Percentiles rank a stretch among this genome's conserved stretches.
These are phyloP conservation scores for Aspergillus sp. DNA, from an alignment of 2,329 filamentous ascomycete species.

Conservation along the genomic window DNA sequence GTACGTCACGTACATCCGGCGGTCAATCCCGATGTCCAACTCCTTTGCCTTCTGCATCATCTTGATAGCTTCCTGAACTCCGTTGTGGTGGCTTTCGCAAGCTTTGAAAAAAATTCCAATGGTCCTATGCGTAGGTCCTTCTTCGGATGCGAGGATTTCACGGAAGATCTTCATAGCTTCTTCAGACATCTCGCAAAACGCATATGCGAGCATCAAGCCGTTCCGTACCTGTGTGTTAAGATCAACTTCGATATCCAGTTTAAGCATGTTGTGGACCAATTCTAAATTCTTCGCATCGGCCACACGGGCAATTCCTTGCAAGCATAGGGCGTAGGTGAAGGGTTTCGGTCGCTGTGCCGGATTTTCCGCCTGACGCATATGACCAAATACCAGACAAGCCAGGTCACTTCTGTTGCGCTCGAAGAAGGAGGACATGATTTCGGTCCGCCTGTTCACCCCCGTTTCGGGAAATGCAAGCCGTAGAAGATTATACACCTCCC, in stretches of 20 bases:
- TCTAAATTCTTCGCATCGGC: slow-evolving; percentile 59
- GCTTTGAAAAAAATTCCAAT: slow-evolving; percentile 74
- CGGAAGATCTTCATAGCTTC: slow-evolving; percentile 74
- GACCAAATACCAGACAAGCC: slow-evolving; percentile 77
- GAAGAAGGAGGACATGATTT: slow-evolving; percentile 79
- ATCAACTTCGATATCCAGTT: slow-evolving; percentile 78
- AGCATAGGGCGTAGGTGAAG: slow-evolving; percentile 69
- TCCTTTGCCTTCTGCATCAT: slow-evolving; percentile 52
- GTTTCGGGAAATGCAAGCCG: slow-evolving; percentile 56
- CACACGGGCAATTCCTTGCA: slow-evolving; percentile 64
- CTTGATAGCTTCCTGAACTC: slow-evolving; percentile 43
- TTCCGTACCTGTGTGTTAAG: slow-evolving; percentile 72
- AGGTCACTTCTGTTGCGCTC: slow-evolving; percentile 71
- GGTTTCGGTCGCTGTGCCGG: slow-evolving; percentile 57
- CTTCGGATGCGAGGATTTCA: slow-evolving; percentile 72
- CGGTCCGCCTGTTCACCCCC: slow-evolving; percentile 56
- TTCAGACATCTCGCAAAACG: slow-evolving; percentile 57
- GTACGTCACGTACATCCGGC: slow-evolving; percentile 68
- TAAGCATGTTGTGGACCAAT: slow-evolving; percentile 85
- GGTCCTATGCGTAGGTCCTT: slow-evolving; percentile 77
- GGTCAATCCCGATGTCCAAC: slow-evolving; percentile 73
- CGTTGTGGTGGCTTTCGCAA: slow-evolving; percentile 55
- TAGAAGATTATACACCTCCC: slow-evolving; percentile 56
- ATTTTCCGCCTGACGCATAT: slow-evolving; percentile 78
- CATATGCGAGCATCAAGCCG: slow-evolving; percentile 79